Conservation (phyloP, 2,329 filamentous ascomycete species). For the Lasiodiplodia citricola region DNA sequence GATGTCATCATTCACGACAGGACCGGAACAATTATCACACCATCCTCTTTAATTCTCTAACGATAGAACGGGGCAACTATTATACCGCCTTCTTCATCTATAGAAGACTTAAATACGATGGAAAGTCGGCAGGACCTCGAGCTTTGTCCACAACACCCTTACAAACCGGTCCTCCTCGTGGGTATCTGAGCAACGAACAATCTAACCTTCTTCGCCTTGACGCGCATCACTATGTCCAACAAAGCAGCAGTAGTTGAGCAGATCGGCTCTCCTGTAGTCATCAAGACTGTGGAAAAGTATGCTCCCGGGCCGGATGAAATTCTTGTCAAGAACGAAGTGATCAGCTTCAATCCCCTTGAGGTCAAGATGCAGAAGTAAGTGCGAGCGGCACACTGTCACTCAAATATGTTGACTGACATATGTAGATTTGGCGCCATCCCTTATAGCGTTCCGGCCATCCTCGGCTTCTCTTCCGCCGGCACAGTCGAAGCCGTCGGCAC, state of each 20-base stretch:
- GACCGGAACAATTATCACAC: background rate
- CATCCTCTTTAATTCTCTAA: background rate
- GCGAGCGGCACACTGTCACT: background rate
- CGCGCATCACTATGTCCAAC: background rate
- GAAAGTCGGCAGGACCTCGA: background rate
- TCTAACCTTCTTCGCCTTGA: background rate
- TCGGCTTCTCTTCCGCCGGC: conserved; percentile 38
- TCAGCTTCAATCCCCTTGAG: conserved; percentile 40
- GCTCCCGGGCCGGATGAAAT: conserved; percentile 28
- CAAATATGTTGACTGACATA: background rate
- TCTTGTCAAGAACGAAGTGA: conserved; percentile 36
- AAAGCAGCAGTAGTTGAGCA: conserved; percentile 4
- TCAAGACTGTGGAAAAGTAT: conserved; percentile 4
- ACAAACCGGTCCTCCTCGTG: background rate
- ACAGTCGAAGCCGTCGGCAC: conserved; percentile 41
- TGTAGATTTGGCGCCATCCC: background rate
- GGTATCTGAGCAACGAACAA: background rate
- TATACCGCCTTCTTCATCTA: background rate
- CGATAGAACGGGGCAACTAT: background rate
- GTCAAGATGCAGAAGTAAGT: conserved; percentile 38
- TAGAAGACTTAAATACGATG: background rate
- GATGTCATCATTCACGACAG: background rate
- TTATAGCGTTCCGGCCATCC: conserved; percentile 35
- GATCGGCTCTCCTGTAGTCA: conserved; percentile 1
- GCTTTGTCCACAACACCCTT: background rate